phyloP scores from a whole-genome alignment of 306 rosid genomes.

The Vigna trinervia region DNA sequence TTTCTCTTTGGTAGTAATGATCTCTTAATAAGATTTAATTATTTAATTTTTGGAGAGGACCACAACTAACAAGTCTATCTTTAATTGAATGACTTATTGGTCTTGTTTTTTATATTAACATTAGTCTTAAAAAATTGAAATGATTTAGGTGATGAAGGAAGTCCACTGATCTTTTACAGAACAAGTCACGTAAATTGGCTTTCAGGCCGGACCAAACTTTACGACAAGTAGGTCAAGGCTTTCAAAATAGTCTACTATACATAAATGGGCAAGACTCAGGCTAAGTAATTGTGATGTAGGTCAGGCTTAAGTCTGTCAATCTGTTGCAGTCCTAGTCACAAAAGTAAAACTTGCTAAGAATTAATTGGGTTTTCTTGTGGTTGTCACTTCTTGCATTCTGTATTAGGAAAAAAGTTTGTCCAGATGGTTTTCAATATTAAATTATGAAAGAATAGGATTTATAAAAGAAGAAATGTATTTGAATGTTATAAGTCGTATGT shows the following conservation, averaged over 20 bases:
- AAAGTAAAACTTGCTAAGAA: slow-evolving; percentile 8
- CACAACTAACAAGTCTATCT: too few relatives aligned
- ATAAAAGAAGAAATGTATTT: neutral
- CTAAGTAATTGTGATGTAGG: too few relatives aligned
- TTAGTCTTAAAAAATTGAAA: too few relatives aligned
- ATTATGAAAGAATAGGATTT: neutral
- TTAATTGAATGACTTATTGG: too few relatives aligned
- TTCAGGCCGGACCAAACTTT: neutral
- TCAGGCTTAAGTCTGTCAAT: too few relatives aligned
- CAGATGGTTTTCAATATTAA: neutral
- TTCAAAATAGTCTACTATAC: neutral
- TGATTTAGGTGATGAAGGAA: too few relatives aligned
- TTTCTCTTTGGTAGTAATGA: too few relatives aligned
- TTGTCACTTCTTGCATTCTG: slow-evolving; percentile 15
- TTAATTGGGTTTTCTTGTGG: slow-evolving; percentile 7
- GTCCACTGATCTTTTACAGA: too few relatives aligned
- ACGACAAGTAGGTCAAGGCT: neutral
- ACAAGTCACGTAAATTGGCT: neutral
- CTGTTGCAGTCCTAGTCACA: neutral
- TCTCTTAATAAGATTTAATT: too few relatives aligned
- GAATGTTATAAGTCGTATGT: neutral
- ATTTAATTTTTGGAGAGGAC: too few relatives aligned
- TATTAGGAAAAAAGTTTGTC: neutral
- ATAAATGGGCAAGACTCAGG: neutral
- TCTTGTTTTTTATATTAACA: too few relatives aligned